These are phyloP conservation scores for Chaetomiaceae sp. DNA, from an alignment of 2,329 filamentous ascomycete genomes.

Conservation along the genomic window DNA sequence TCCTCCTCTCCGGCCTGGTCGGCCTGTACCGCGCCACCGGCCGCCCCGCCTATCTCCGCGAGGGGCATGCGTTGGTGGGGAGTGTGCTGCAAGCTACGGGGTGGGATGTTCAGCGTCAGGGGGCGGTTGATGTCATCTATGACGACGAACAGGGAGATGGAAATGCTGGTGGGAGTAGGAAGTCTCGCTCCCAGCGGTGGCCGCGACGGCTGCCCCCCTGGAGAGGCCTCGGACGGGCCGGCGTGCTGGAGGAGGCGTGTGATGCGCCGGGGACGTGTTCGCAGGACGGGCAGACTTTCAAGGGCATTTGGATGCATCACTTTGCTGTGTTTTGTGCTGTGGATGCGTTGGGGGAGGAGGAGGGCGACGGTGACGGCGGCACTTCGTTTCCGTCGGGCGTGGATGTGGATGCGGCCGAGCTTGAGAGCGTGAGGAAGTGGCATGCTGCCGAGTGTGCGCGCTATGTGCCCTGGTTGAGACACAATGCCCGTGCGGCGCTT, in stretches of 20 bases:
- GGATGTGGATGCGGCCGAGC: neutral
- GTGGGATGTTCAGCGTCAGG: slow-evolving; percentile 51
- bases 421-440: slow-evolving; percentile 21
- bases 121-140: slow-evolving; percentile 41
- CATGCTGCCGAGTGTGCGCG: slow-evolving; percentile 59
- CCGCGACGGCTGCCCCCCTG: slow-evolving; percentile 48
- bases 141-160: slow-evolving; percentile 26
- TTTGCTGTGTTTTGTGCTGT: slow-evolving; percentile 71
- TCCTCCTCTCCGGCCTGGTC: slow-evolving; percentile 75
- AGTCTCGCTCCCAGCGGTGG: too few relatives aligned
- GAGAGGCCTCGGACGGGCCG: slow-evolving; percentile 71
- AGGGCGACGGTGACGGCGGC: too few relatives aligned
- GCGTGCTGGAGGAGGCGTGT: slow-evolving; percentile 79
- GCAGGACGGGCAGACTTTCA: slow-evolving; percentile 86
- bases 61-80: slow-evolving; percentile 73
- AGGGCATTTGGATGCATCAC: slow-evolving; percentile 92
- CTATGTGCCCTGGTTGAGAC: slow-evolving; percentile 71
- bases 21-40: slow-evolving; percentile 77
- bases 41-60: slow-evolving; percentile 63
- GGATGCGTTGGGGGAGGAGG: slow-evolving; percentile 35
- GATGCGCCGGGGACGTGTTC: slow-evolving; percentile 70
- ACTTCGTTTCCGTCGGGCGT: too few relatives aligned
- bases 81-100: slow-evolving; percentile 75
- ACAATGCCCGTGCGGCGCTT: slow-evolving; percentile 72
- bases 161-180: too few relatives aligned